These are phyloP conservation scores for Catharanthus roseus DNA, from an alignment of 257 asterid genomes.

Conservation along the genomic window DNA sequence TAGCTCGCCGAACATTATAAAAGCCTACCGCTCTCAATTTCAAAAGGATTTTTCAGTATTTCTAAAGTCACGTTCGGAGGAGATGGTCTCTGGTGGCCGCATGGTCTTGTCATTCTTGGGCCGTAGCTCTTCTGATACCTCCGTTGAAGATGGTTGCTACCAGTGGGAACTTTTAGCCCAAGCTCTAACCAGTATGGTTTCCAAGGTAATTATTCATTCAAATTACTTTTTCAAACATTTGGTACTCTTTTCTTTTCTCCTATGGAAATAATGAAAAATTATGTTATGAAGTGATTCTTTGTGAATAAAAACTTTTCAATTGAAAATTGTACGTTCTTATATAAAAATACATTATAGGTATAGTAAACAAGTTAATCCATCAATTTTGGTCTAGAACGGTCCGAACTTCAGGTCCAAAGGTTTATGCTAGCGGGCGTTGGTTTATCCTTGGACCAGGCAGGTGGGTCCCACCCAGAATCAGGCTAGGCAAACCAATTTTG, in stretches of 20 bases:
- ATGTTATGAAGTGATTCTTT: no score
- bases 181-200: conserved; percentile 48
- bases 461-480: no score
- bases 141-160: conserved; percentile 41
- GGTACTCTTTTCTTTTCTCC: background rate
- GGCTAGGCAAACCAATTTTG: no score
- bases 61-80: conserved; percentile 51
- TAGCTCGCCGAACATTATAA: conserved; percentile 32
- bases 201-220: conserved; percentile 29
- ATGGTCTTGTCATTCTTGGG: conserved; percentile 63
- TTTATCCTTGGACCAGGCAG: no score
- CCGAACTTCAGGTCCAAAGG: no score
- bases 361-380: no score
- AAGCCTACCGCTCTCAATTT: conserved; percentile 49
- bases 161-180: conserved; percentile 66
- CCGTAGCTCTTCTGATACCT: conserved; percentile 35
- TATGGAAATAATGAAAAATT: no score
- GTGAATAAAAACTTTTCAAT: no score
- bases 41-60: conserved; percentile 40
- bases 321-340: no score
- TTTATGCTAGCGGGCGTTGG: no score
- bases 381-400: no score
- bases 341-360: no score
- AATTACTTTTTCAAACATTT: background rate
- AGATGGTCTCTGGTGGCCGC: conserved; percentile 50